phyloP scores from a whole-genome alignment of 192 early-diverging fungal species.

The Coemansia sp. region DNA sequence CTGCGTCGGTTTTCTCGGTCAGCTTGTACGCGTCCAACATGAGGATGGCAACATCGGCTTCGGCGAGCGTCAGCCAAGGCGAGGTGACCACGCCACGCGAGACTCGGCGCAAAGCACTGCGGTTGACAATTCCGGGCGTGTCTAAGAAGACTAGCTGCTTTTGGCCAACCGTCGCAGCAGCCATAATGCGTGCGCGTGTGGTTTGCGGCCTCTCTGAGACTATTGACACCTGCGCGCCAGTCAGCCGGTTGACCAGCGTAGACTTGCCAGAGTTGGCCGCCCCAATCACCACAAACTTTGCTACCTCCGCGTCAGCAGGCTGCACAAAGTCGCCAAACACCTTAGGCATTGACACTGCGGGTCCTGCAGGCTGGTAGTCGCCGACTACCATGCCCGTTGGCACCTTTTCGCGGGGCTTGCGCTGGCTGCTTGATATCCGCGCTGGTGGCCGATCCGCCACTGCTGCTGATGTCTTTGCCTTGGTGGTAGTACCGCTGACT shows the following conservation, averaged over 20 bases:
- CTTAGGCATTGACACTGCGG: conserved; percentile 29
- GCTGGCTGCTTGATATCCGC: neutral
- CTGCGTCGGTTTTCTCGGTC: conserved; percentile 30
- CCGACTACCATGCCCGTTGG: neutral
- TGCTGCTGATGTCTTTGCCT: neutral
- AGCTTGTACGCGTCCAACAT: conserved; percentile 43
- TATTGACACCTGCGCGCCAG: conserved; percentile 59
- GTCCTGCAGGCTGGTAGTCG: conserved; percentile 10
- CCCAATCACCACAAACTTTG: conserved; percentile 64
- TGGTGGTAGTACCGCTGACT: neutral
- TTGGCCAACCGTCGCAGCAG: conserved; percentile 55
- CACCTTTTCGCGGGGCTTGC: neutral
- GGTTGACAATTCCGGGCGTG: conserved; percentile 47
- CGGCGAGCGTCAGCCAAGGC: conserved; percentile 43
- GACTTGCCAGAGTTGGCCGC: conserved; percentile 76
- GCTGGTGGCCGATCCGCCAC: conserved; percentile 4
- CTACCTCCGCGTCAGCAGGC: conserved; percentile 59
- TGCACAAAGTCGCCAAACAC: conserved; percentile 51
- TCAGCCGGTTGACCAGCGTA: conserved; percentile 68
- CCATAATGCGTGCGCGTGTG: conserved; percentile 64
- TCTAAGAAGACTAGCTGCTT: conserved; percentile 61
- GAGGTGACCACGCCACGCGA: conserved; percentile 34
- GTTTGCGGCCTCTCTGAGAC: conserved; percentile 72
- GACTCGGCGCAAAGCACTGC: conserved; percentile 31
- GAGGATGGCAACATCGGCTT: conserved; percentile 24